Percentiles rank a stretch among this genome's conserved stretches.
phyloP scores from a whole-genome alignment of 2,329 filamentous ascomycete genomes.

The Myriosclerotinia curreyana region DNA sequence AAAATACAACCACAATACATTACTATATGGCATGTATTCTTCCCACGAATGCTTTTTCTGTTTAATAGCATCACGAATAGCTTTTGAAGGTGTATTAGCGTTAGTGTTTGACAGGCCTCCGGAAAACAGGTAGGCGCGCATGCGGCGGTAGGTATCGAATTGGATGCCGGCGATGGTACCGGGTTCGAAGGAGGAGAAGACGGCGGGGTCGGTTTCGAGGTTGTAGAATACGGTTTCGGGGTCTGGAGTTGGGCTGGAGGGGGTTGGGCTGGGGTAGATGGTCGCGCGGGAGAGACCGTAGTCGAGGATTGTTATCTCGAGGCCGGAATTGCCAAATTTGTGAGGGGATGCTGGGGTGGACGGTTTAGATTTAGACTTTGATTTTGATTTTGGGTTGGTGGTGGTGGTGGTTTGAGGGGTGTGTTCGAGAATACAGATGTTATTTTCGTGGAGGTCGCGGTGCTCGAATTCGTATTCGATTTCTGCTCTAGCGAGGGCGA shows the following conservation, averaged over 20 bases:
- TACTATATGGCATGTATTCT: constrained; percentile 57
- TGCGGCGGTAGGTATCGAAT: constrained; percentile 58
- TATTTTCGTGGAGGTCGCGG: constrained; percentile 63
- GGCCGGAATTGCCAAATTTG: constrained; percentile 56
- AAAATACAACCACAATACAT: constrained; percentile 61
- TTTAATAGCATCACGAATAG: constrained; percentile 7
- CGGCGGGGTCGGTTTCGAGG: constrained; percentile 56
- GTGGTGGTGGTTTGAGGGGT: background rate
- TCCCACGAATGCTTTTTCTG: constrained; percentile 46
- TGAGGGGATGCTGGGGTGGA: constrained; percentile 25
- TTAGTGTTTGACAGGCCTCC: constrained; percentile 23
- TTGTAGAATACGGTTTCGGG: constrained; percentile 51
- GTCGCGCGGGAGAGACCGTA: constrained; percentile 62
- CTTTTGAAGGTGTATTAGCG: constrained; percentile 9
- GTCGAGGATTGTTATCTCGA: constrained; percentile 63
- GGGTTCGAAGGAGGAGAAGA: constrained; percentile 55
- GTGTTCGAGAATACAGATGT: constrained; percentile 51
- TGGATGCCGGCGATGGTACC: constrained; percentile 42
- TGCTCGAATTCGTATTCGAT: constrained; percentile 61
- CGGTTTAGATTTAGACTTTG: constrained; percentile 7
- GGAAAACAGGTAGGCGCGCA: constrained; percentile 34
- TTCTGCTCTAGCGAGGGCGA: constrained; percentile 60
- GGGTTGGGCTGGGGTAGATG: constrained; percentile 38
- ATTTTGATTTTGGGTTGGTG: background rate
- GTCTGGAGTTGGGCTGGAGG: constrained; percentile 29